phyloP scores from a whole-genome alignment of 192 early-diverging fungal genomes.

The Umbelopsis sp. region DNA sequence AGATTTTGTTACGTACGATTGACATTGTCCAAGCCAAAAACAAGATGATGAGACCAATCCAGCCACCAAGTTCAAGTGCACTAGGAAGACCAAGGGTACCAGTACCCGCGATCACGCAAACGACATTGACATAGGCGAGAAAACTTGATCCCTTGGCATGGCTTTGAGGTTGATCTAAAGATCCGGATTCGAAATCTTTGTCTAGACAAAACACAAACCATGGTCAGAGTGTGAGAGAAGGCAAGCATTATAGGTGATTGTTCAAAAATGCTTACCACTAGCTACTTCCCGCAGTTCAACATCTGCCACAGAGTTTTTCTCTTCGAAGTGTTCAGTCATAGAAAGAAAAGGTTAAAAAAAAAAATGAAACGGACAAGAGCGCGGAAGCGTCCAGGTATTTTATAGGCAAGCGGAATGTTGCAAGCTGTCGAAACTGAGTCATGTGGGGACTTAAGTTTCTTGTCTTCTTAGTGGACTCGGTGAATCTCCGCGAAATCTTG shows the following conservation, averaged over 20 bases:
- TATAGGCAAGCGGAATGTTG: neutral
- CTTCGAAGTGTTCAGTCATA: conserved; percentile 2
- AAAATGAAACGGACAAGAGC: neutral
- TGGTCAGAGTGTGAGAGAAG: neutral
- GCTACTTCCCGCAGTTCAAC: neutral
- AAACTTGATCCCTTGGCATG: conserved; percentile 46
- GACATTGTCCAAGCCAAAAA: conserved; percentile 41
- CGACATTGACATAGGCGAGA: conserved; percentile 61
- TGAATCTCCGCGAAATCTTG: conserved; percentile 8
- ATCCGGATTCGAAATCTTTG: neutral
- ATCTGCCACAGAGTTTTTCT: neutral
- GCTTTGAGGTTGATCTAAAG: neutral
- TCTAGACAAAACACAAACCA: neutral
- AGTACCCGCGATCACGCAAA: conserved; percentile 83
- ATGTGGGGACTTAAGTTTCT: conserved; percentile 22
- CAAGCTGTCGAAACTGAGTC: conserved; percentile 26
- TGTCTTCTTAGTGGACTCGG: neutral
- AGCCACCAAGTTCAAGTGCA: conserved; percentile 73
- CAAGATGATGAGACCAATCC: conserved; percentile 40
- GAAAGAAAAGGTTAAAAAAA: neutral
- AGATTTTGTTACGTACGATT: neutral
- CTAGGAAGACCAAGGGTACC: conserved; percentile 86
- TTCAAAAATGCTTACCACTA: conserved; percentile 2
- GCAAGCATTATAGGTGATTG: neutral
- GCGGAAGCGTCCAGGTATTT: neutral